Percentiles rank a stretch among this genome's conserved stretches.
Conservation (phyloP, 169 alveolate species). For the Plasmodium reichenowi region DNA sequence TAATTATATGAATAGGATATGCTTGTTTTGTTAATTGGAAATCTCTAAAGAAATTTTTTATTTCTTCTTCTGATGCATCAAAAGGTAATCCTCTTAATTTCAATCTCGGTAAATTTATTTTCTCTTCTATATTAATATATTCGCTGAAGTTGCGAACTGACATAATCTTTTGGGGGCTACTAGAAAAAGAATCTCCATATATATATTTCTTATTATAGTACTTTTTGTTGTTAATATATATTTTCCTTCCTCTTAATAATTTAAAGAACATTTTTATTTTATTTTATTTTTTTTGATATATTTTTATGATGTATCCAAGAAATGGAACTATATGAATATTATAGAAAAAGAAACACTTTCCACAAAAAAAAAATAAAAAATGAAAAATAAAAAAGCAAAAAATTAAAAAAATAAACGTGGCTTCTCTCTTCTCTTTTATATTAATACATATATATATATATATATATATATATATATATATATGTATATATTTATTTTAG, state of each 20-base stretch:
- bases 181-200: not conserved
- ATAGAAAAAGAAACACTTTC: no score
- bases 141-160: constrained; percentile 22
- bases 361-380: no score
- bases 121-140: constrained; percentile 33
- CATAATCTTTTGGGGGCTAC: not conserved
- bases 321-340: no score
- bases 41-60: constrained; percentile 42
- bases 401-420: no score
- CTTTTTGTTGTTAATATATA: no score
- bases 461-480: no score
- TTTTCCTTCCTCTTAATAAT: not conserved
- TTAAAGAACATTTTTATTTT: constrained; percentile 13
- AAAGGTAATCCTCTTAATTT: constrained; percentile 70
- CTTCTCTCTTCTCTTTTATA: no score
- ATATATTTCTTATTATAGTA: no score
- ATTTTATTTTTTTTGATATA: not conserved
- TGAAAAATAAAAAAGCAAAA: no score
- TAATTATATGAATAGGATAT: constrained; percentile 47
- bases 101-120: constrained; percentile 61
- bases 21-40: constrained; percentile 39
- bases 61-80: constrained; percentile 66
- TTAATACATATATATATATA: no score
- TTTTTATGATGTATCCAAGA: not conserved
- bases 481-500: no score